Evolutionary conservation across 106 monocot genomes (phyloP), one percentile per base, ranked within the genome.

Genomic region (Acorus gramineus): DNA sequence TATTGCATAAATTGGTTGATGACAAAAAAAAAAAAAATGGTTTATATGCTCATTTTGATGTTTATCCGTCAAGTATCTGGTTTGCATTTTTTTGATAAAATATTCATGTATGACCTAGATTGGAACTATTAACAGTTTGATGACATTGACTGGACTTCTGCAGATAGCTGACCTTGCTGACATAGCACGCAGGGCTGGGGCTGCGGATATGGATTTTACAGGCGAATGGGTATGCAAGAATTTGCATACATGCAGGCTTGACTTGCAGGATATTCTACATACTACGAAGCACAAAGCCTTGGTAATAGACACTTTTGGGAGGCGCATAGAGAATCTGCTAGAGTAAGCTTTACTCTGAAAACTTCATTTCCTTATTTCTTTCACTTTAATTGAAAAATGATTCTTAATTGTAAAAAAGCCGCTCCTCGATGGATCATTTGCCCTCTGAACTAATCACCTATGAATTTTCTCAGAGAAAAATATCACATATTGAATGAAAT

Each of bases 301-400:
- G 56, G 71, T 86, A 11, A 50, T 86, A 46, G 86, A 82, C 57
- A 79, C 86, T 47, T 86, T 86, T 74, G 86, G 86, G 60, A 74
- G 60, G 44, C 79, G 74, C 42, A 68, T 86, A 48, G 73, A 57
- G 46, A 56, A 66, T 49, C 73, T 79, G 64, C 59, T 82, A 53
- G 68, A 55, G 86, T 82, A 71, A 82, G 74, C 14, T 53, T 49
- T 50, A 7, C 5, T 47, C 43, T 57, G 0, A 3, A 0, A 47
- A 66, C 55, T 14, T 4, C 42, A 61, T 58, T 51, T 53, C 44
- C 10, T 28, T 2, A 28, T 2, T 71, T 0, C 49, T 50, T 57
- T 72, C 52, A 53, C 6, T 12, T 60, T 53, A 53, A 7, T 11
- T 47, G 5, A 45, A 9, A 65, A 58, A 11, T 65, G 14, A 48